Percentiles rank a stretch among this genome's conserved stretches.
Conservation (phyloP, 352 stramenopile genomes). For the Pythium chondricola region DNA sequence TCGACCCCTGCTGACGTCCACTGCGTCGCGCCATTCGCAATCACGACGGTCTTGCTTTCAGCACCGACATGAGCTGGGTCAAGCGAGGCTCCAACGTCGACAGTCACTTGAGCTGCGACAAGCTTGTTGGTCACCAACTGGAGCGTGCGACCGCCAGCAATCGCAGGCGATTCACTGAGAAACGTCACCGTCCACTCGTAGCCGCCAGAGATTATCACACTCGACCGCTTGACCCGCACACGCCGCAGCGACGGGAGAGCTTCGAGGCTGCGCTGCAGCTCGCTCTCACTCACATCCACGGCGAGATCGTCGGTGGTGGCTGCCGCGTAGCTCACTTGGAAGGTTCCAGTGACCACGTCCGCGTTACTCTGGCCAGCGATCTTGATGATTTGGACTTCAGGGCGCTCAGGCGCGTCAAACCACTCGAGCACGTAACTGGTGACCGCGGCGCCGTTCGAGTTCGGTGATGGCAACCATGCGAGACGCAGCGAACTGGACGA, state of each 20-base stretch:
- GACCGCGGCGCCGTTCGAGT: slow-evolving; percentile 38
- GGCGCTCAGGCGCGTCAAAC: slow-evolving; percentile 40
- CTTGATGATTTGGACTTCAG: slow-evolving; percentile 69
- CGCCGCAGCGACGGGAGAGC: slow-evolving; percentile 46
- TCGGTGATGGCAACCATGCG: slow-evolving; percentile 42
- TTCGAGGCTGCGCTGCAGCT: slow-evolving; percentile 59
- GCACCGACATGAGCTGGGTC: slow-evolving; percentile 43
- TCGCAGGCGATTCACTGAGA: slow-evolving; percentile 40
- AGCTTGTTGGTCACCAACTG: slow-evolving; percentile 34
- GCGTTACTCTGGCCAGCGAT: slow-evolving; percentile 34
- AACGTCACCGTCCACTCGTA: slow-evolving; percentile 83
- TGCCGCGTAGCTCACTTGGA: slow-evolving; percentile 58
- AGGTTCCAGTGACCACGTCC: slow-evolving; percentile 61
- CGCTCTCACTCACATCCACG: slow-evolving; percentile 42
- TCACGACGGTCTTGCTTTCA: slow-evolving; percentile 22
- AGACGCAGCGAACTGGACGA: slow-evolving; percentile 37
- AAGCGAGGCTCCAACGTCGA: slow-evolving; percentile 36
- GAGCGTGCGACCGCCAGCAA: slow-evolving; percentile 30
- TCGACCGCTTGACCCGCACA: slow-evolving; percentile 74
- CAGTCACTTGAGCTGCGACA: slow-evolving; percentile 18
- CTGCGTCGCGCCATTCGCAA: slow-evolving; percentile 21
- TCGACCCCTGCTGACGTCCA: slow-evolving; percentile 36
- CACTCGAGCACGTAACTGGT: slow-evolving; percentile 72
- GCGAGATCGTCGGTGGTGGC: slow-evolving; percentile 45
- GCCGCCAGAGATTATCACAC: slow-evolving; percentile 23